Percentiles rank a stretch among this genome's conserved stretches.
These are phyloP conservation scores for Rhododendron simsii DNA, from an alignment of 148 eudicot genomes.

Conservation along the genomic window DNA sequence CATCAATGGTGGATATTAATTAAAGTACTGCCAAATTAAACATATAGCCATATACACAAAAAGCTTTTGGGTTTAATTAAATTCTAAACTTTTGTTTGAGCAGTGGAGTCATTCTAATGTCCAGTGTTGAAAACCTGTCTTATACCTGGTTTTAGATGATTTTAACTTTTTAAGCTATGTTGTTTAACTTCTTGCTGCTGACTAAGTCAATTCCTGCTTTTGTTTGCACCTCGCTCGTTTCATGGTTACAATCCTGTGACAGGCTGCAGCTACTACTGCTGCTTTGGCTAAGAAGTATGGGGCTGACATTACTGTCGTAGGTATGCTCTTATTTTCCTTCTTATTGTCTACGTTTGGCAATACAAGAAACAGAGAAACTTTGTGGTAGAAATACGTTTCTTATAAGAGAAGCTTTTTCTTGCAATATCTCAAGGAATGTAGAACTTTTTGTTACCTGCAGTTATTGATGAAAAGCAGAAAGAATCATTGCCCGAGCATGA, in stretches of 20 bases:
- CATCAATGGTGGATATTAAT: background rate
- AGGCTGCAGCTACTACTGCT: constrained; percentile 93
- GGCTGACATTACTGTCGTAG: constrained; percentile 93
- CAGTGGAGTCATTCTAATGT: background rate
- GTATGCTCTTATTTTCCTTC: constrained; percentile 32
- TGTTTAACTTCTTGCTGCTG: background rate
- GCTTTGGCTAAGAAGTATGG: constrained; percentile 96
- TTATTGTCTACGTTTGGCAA: too few relatives aligned
- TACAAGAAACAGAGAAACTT: background rate
- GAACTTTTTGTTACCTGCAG: constrained; percentile 40
- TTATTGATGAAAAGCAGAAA: constrained; percentile 73
- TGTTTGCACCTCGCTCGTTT: constrained; percentile 8
- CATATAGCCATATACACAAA: too few relatives aligned
- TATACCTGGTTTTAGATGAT: background rate
- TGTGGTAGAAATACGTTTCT: constrained; percentile 8
- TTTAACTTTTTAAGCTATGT: background rate
- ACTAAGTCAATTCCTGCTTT: background rate
- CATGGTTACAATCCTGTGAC: constrained; percentile 9
- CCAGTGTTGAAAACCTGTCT: background rate
- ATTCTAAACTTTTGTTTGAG: background rate
- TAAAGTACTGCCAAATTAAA: background rate
- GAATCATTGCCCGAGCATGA: constrained; percentile 77
- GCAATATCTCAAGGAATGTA: constrained; percentile 17
- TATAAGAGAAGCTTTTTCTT: constrained; percentile 1
- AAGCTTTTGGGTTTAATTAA: background rate